These are phyloP conservation scores for Polygonum maritimum DNA, from an alignment of 148 eudicot species.

Conservation along the genomic window DNA sequence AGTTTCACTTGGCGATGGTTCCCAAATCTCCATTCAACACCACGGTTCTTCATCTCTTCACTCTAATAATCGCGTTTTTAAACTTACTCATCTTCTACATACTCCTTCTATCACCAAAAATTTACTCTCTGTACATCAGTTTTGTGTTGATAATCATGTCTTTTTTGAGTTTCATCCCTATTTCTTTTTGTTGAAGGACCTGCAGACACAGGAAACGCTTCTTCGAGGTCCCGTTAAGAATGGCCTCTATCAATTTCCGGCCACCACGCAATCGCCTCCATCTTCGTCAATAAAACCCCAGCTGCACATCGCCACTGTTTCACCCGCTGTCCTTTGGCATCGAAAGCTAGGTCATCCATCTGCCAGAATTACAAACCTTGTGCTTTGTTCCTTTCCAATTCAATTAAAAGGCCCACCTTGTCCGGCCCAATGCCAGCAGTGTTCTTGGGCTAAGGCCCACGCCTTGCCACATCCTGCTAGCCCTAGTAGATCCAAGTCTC, in stretches of 20 bases:
- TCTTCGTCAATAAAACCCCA: too few relatives aligned
- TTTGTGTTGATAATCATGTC: not conserved
- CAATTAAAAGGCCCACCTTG: too few relatives aligned
- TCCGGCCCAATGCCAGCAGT: not conserved
- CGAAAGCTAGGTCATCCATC: not conserved
- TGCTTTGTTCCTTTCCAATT: not conserved
- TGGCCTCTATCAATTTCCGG: not conserved
- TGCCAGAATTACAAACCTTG: too few relatives aligned
- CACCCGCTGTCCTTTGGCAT: not conserved
- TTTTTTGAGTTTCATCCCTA: not conserved
- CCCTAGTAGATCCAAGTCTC: not conserved
- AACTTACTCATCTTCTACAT: not conserved
- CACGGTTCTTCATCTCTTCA: not conserved
- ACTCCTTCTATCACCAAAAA: not conserved
- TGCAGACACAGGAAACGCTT: not conserved
- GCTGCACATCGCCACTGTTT: too few relatives aligned
- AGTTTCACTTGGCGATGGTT: not conserved
- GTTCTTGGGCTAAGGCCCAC: not conserved
- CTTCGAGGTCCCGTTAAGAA: not conserved
- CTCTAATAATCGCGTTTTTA: not conserved
- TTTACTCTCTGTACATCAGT: not conserved
- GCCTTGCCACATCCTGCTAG: not conserved
- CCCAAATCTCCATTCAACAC: not conserved
- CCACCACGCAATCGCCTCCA: not conserved
- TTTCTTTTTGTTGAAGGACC: not conserved